Evolutionary conservation across 2,329 filamentous ascomycete genomes (phyloP).

Genomic region (Colletotrichum sp.): DNA sequence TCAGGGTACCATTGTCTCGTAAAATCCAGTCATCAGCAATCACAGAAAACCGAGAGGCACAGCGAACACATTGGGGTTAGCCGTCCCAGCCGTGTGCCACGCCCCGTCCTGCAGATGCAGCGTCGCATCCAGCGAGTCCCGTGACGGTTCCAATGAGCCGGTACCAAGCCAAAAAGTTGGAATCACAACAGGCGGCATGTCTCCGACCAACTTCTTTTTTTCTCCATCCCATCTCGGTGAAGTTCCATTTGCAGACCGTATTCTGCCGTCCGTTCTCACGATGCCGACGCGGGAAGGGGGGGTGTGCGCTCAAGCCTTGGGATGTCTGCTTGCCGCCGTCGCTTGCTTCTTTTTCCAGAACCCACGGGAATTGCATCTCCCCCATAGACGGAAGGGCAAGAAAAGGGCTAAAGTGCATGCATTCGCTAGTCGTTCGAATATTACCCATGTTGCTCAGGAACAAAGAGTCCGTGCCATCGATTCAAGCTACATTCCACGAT

Average conservation of each 20-base stretch:
- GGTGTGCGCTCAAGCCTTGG: neutral
- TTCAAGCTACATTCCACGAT: neutral
- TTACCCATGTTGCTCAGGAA: neutral
- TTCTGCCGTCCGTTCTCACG: neutral
- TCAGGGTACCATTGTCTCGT: conserved; percentile 8
- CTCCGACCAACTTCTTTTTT: neutral
- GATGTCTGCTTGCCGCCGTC: neutral
- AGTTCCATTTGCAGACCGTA: neutral
- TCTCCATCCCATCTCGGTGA: neutral
- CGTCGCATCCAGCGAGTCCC: conserved; percentile 11
- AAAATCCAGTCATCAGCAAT: neutral
- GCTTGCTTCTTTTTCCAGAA: neutral
- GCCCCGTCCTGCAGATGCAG: conserved; percentile 9
- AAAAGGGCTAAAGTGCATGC: conserved; percentile 7
- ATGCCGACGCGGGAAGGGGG: neutral
- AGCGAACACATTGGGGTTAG: neutral
- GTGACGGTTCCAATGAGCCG: conserved; percentile 14
- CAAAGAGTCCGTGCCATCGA: conserved; percentile 12
- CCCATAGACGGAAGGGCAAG: neutral
- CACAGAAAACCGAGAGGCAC: neutral
- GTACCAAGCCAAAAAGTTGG: neutral
- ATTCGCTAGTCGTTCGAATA: neutral
- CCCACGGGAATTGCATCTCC: neutral
- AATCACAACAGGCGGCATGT: neutral
- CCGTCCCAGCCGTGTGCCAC: neutral